Evolutionary conservation across 169 alveolate species (phyloP).

Genomic region (Condylostoma magnum): DNA sequence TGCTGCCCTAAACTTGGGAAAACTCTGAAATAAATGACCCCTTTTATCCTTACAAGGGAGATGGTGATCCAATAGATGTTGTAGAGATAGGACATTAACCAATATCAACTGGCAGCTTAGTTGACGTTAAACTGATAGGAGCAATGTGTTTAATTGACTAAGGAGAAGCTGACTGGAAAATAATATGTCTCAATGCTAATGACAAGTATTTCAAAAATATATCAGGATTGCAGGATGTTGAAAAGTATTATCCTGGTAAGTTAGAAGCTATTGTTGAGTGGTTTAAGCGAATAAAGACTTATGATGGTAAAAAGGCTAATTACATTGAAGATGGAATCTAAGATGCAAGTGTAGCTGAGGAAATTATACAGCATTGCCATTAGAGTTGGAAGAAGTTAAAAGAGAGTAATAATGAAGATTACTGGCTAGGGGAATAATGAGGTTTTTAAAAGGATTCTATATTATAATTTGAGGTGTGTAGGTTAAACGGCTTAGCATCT

Average conservation of each 20-base stretch:
- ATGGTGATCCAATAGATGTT: conserved; percentile 77
- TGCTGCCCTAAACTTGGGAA: conserved; percentile 81
- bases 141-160: conserved; percentile 72
- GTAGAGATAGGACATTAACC: conserved; percentile 46
- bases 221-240: conserved; percentile 34
- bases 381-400: conserved; percentile 22
- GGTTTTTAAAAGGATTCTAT: no score
- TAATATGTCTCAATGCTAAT: conserved; percentile 41
- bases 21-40: conserved; percentile 14
- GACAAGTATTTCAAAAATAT: conserved; percentile 39
- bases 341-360: conserved; percentile 33
- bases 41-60: no score
- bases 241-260: conserved; percentile 32
- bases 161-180: conserved; percentile 79
- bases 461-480: no score
- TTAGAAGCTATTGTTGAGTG: conserved; percentile 44
- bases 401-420: background rate
- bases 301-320: conserved; percentile 72
- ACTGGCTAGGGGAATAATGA: conserved; percentile 1
- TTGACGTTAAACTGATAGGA: conserved; percentile 60
- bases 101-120: conserved; percentile 34
- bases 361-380: conserved; percentile 54
- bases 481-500: no score
- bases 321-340: conserved; percentile 46
- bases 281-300: conserved; percentile 63